Conservation (phyloP, 2,329 filamentous ascomycete genomes). For the Xylaria sp. region DNA sequence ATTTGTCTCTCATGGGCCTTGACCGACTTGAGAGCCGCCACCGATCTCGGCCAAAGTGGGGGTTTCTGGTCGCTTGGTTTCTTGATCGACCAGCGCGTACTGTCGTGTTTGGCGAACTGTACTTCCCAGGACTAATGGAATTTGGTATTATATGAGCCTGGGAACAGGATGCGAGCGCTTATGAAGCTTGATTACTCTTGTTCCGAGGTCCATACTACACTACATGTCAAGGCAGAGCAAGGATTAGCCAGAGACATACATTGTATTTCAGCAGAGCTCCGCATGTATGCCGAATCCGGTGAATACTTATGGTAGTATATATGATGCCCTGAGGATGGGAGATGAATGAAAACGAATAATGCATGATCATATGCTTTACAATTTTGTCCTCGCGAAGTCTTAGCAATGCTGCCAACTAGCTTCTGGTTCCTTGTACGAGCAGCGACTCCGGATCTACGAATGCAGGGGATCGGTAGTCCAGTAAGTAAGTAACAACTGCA, state of each 20-base stretch:
- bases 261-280: constrained; percentile 21
- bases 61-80: constrained; percentile 30
- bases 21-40: constrained; percentile 30
- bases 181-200: constrained; percentile 30
- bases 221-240: constrained; percentile 20
- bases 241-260: constrained; percentile 27
- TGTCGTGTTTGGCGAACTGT: constrained; percentile 28
- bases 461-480: background rate
- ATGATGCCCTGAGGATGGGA: constrained; percentile 27
- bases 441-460: background rate
- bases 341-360: constrained; percentile 41
- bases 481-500: background rate
- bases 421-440: background rate
- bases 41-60: constrained; percentile 36
- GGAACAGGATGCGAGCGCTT: constrained; percentile 25
- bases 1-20: constrained; percentile 24
- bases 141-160: constrained; percentile 32
- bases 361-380: constrained; percentile 24
- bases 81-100: constrained; percentile 23
- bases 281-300: constrained; percentile 31
- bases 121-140: constrained; percentile 30
- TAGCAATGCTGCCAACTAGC: background rate
- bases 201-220: constrained; percentile 27
- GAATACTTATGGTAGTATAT: constrained; percentile 33
- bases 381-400: constrained; percentile 8